Base-by-base conservation (phyloP, 179 eudicot species). In the Heliamphora pulchella region DNA sequence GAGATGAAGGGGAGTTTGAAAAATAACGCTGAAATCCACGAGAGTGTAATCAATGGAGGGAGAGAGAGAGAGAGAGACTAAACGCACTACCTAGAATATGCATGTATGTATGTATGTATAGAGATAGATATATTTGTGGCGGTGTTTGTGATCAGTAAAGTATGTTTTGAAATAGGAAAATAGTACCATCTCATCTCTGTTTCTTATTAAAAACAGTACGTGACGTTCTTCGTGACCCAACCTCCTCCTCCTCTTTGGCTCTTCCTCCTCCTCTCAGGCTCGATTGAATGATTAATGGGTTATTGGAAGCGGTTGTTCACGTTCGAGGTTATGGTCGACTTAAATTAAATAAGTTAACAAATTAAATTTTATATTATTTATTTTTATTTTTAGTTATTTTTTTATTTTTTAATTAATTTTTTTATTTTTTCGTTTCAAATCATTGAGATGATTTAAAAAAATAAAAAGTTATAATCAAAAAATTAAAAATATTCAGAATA, bases 1-100 rank as follows among this genome's bases (percentile, higher is more conserved):
- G 92, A 87, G 59, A 65, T 74, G 82, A 77, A 46, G 68, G 78
- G 70, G 54, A 73, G 86, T 84, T 86, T 86, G 84, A 85, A 89
- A 83, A 79, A 81, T 46, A 74, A 84, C 87, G 82, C 91, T 89
- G 89, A 89, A 89, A 68, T 86, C 86, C 87, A 89, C 83, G 90
- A 86, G 83, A 55, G 59, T 69, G 44, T 68, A 72, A 84, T 79
- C 74, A 87, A 77, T 81, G 11, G 64, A 53, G 51, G 20, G 18
- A 14, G 39, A 17, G 41, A 22, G 10, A 3, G 67, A 63, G 39
- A 2, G 68, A 58, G 51, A 13, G 5, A n/a, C 80, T 48, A 64
- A 64, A 3, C 31, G 77, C 76, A 70, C 77, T 44, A 1, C 55
- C 1, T 46, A 18, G 20, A 20, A 6, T 48, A 59, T n/a, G 55